Conservation (phyloP, 768 basidiomycete species). For the Tricholoma furcatifolium region DNA sequence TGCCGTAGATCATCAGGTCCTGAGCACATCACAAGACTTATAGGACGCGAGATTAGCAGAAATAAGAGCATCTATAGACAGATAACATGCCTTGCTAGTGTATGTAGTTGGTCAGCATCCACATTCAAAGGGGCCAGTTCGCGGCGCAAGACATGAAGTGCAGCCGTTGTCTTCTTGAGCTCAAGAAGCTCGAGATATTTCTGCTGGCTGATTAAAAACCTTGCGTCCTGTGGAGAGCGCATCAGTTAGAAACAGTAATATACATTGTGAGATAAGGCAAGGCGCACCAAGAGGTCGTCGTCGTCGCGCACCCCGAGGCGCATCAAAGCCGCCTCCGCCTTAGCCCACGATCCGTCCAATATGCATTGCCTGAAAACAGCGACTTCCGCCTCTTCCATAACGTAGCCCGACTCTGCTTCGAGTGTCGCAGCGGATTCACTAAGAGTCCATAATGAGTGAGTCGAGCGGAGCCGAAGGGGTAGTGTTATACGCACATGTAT, state of each 20-base stretch:
- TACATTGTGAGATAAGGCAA: background rate
- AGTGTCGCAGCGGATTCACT: slow-evolving; percentile 88
- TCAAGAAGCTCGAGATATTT: slow-evolving; percentile 95
- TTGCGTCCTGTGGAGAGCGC: slow-evolving; percentile 56
- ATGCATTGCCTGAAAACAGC: slow-evolving; percentile 79
- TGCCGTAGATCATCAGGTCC: slow-evolving; percentile 79
- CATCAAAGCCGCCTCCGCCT: slow-evolving; percentile 68
- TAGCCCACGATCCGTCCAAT: slow-evolving; percentile 76
- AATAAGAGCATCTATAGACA: slow-evolving; percentile 5
- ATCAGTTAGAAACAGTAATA: slow-evolving; percentile 2
- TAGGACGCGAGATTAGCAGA: slow-evolving; percentile 8
- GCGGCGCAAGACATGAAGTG: slow-evolving; percentile 81
- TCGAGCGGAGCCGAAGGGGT: slow-evolving; percentile 12
- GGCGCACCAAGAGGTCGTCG: slow-evolving; percentile 66
- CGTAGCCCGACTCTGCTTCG: slow-evolving; percentile 91
- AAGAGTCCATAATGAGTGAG: slow-evolving; percentile 8
- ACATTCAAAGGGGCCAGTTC: slow-evolving; percentile 84
- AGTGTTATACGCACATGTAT: slow-evolving; percentile 50
- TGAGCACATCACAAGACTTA: slow-evolving; percentile 94
- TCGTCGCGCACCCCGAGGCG: slow-evolving; percentile 69
- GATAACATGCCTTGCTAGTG: slow-evolving; percentile 74
- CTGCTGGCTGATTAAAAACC: slow-evolving; percentile 89
- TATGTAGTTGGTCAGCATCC: slow-evolving; percentile 80
- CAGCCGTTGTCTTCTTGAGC: slow-evolving; percentile 72
- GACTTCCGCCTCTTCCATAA: slow-evolving; percentile 76